Evolutionary conservation across 2,329 filamentous ascomycete genomes (phyloP).

Genomic region (Pseudopithomyces maydicus): DNA sequence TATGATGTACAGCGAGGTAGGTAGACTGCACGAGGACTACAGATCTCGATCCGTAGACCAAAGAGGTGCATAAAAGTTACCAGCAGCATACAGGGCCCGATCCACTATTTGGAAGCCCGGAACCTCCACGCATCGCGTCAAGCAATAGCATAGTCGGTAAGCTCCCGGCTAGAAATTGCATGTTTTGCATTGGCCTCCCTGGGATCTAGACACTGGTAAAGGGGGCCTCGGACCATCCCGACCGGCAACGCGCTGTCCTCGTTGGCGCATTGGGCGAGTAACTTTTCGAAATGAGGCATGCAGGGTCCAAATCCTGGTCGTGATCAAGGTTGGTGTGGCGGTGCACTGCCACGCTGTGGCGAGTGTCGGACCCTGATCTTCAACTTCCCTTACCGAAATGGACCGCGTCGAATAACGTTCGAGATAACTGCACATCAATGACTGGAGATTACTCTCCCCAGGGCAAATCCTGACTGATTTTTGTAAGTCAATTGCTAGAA

Average conservation of each 20-base stretch:
- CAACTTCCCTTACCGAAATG: neutral
- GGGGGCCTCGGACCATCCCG: neutral
- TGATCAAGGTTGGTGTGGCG: neutral
- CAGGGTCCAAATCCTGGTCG: neutral
- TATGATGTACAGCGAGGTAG: neutral
- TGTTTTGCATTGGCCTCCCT: constrained; percentile 15
- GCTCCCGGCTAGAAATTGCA: constrained; percentile 18
- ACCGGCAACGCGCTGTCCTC: constrained; percentile 1
- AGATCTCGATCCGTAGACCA: neutral
- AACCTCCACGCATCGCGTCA: constrained; percentile 1
- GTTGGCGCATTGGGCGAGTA: constrained; percentile 12
- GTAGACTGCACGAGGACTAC: neutral
- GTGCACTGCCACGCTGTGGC: neutral
- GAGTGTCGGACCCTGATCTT: neutral
- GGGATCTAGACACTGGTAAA: constrained; percentile 16
- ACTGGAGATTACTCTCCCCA: neutral
- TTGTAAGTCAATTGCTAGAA: neutral
- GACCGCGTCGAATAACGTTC: neutral
- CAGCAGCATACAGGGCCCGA: neutral
- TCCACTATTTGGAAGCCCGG: constrained; percentile 1
- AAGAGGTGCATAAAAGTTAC: neutral
- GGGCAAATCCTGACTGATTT: neutral
- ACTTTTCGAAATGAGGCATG: neutral
- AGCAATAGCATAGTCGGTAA: constrained; percentile 16
- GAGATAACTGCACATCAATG: neutral